A percentile compares a stretch with the other conserved stretches of the same genome.
These are phyloP conservation scores for Hansenula lynferdii DNA, from an alignment of 1,139 yeast species.

Conservation along the genomic window DNA sequence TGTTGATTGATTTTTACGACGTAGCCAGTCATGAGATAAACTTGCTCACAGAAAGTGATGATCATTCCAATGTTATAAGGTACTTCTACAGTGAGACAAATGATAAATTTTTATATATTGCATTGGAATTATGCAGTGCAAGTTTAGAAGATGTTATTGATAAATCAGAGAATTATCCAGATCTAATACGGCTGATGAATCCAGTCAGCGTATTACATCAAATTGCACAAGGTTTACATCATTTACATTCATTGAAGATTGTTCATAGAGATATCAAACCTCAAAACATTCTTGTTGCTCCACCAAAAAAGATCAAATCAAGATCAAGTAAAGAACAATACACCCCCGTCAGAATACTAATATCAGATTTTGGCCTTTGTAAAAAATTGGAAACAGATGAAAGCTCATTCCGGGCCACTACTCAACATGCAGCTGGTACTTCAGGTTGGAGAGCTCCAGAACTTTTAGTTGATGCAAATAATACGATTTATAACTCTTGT, in stretches of 20 bases:
- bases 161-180: slow-evolving; percentile 31
- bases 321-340: slow-evolving; percentile 20
- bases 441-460: slow-evolving; percentile 99
- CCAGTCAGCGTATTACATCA: slow-evolving; percentile 63
- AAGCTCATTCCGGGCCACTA: slow-evolving; percentile 88
- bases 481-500: slow-evolving; percentile 8
- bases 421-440: slow-evolving; percentile 93
- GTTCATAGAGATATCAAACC: slow-evolving; percentile 97
- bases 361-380: slow-evolving; percentile 95
- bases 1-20: slow-evolving; percentile 90
- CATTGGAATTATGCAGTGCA: slow-evolving; percentile 86
- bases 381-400: slow-evolving; percentile 89
- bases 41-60: slow-evolving; percentile 88
- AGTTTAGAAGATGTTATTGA: slow-evolving; percentile 84
- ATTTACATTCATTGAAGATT: slow-evolving; percentile 84
- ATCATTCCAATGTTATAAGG: slow-evolving; percentile 91
- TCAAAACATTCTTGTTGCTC: slow-evolving; percentile 86
- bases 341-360: slow-evolving; percentile 58
- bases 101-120: slow-evolving; percentile 86
- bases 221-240: slow-evolving; percentile 79
- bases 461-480: slow-evolving; percentile 43
- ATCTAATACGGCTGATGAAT: slow-evolving; percentile 33
- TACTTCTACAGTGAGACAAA: slow-evolving; percentile 89
- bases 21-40: slow-evolving; percentile 94
- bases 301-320: slow-evolving; percentile 39